Conservation (phyloP, 202 grass and related monocot species). For the Dendrocalamus latiflorus region DNA sequence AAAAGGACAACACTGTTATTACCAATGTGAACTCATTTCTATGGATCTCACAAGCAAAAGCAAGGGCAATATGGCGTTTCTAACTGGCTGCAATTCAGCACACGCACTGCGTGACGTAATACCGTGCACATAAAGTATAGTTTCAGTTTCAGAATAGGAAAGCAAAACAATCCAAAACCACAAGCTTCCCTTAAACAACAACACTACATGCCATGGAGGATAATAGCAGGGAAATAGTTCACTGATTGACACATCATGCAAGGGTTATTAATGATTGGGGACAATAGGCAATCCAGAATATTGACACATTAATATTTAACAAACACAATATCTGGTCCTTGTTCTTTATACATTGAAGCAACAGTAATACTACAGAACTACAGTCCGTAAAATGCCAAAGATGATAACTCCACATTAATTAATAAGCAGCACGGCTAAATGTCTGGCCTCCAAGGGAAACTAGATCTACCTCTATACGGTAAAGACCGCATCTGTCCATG, state of each 20-base stretch:
- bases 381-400: slow-evolving; percentile 1
- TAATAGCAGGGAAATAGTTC: not conserved
- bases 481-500: not conserved
- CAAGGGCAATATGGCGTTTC: not conserved
- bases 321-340: not conserved
- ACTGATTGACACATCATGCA: not conserved
- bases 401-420: not conserved
- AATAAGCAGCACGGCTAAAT: not conserved
- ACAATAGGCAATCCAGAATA: not conserved
- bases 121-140: not conserved
- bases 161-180: not conserved
- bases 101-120: not conserved
- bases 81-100: not conserved
- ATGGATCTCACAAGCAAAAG: slow-evolving; percentile 2
- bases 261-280: not conserved
- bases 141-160: slow-evolving; percentile 2
- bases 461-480: slow-evolving; percentile 11
- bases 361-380: slow-evolving; percentile 7
- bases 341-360: not conserved
- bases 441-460: not conserved
- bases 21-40: not conserved
- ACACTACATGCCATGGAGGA: not conserved
- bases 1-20: not conserved
- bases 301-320: not conserved
- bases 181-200: not conserved